Evolutionary conservation across 495 filamentous ascomycete genomes (phyloP), one percentile per base, ranked within the genome.

Genomic region (Penicillium manginii): DNA sequence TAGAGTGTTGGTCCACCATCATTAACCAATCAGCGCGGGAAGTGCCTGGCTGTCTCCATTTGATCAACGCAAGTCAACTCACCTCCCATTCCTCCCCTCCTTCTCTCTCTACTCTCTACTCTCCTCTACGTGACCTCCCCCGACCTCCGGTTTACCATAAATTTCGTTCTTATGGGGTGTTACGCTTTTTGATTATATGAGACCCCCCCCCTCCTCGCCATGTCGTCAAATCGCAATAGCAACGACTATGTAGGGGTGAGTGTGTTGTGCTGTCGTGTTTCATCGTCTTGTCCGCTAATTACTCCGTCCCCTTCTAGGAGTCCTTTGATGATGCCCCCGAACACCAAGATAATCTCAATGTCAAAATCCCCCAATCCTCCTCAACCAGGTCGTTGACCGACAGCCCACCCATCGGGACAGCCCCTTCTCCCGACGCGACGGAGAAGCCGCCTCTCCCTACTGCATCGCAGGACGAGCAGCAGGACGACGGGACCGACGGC

Each of bases 291-390:
- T 56, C 55, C 55, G 60, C 46, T 57, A 37, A 26, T 50, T 37
- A 42, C 17, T n/a, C 40, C n/a, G 9, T 12, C 23, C 14, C 18
- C 14, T 37, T 11, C 32, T 43, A 91, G 89, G 90, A 92, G 57
- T 85, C 85, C 19, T 92, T 91, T 55, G 88, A 91, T 68, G 89
- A 93, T 76, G 88, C 88, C 56, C 76, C 84, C 62, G 89, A 91
- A 73, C 79, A 66, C 31, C 58, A 74, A 62, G 58, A 67, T 15
- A 67, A 67, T 49, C 71, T 73, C 32, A 67, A 70, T 46, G 64
- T 73, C 47, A 62, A 67, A 19, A 72, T 77, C 21, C 75, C 75
- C 59, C 61, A 69, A 57, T 70, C 71, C 55, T 52, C 72, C 40
- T 76, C 77, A 7, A 70, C 73, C 10, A 71, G 78, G 47, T 83